phyloP scores from a whole-genome alignment of 441 rosid species.

The Pelargonium australe region DNA sequence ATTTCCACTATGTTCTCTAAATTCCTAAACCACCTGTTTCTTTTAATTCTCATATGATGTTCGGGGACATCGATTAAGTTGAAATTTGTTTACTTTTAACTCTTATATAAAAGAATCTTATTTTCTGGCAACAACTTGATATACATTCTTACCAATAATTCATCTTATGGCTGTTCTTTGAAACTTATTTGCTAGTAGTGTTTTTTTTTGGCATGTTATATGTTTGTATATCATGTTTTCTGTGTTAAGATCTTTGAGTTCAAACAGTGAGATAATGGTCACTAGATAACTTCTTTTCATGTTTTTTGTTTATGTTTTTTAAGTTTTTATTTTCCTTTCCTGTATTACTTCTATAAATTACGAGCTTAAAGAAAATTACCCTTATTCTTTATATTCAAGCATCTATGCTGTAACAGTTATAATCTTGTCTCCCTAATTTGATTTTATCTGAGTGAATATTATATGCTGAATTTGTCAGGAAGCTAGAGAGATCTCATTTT shows the following conservation, averaged over 20 bases:
- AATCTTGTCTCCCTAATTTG: constrained; percentile 5
- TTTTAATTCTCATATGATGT: neutral
- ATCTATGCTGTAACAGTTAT: neutral
- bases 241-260: neutral
- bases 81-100: neutral
- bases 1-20: neutral
- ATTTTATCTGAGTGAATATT: constrained; percentile 19
- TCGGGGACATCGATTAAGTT: neutral
- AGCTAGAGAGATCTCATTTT: constrained; percentile 58
- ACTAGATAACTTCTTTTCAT: neutral
- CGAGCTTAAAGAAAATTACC: neutral
- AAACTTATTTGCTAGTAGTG: neutral
- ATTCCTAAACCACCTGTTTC: neutral
- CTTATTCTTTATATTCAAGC: neutral
- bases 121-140: neutral
- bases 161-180: neutral
- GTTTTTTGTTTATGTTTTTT: neutral
- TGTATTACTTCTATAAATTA: neutral
- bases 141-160: neutral
- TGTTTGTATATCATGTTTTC: neutral
- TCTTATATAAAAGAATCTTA: neutral
- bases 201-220: neutral
- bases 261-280: constrained; percentile 7
- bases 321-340: neutral
- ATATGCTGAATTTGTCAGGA: constrained; percentile 53